phyloP scores from a whole-genome alignment of 176 grass and related monocot species.

The Musa troglodytarum region DNA sequence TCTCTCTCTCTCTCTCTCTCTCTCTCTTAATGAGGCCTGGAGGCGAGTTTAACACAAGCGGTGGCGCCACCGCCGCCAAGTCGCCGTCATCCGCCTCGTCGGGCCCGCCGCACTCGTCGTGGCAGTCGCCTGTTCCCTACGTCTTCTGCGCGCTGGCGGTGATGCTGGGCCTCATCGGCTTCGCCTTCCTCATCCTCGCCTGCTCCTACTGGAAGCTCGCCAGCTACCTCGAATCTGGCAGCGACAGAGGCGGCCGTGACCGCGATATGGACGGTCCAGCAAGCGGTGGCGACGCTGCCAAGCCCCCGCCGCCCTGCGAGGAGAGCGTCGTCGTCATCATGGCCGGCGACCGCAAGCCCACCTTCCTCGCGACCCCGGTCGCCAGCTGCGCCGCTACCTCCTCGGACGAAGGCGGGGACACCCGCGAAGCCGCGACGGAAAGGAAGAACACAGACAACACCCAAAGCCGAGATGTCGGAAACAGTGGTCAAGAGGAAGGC shows the following conservation, averaged over 20 bases:
- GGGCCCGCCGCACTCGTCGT: conserved; percentile 38
- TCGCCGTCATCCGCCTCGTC: neutral
- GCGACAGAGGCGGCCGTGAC: neutral
- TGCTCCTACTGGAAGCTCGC: conserved; percentile 97
- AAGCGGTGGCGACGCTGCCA: neutral
- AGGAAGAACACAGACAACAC: too few relatives aligned
- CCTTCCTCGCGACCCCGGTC: conserved; percentile 13
- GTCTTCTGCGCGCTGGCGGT: conserved; percentile 70
- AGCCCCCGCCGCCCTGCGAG: neutral
- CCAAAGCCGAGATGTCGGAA: too few relatives aligned
- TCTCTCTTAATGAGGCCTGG: too few relatives aligned
- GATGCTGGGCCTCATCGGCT: conserved; percentile 77
- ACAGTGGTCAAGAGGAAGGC: too few relatives aligned
- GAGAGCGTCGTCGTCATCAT: conserved; percentile 24
- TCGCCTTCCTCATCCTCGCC: conserved; percentile 82
- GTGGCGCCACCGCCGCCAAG: neutral
- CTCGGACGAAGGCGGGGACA: neutral
- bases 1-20: too few relatives aligned
- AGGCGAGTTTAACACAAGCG: too few relatives aligned
- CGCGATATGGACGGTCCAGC: neutral
- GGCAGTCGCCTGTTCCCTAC: conserved; percentile 88
- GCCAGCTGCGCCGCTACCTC: neutral
- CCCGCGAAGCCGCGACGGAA: neutral
- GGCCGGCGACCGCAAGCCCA: conserved; percentile 16
- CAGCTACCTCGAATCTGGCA: conserved; percentile 36